phyloP scores from a whole-genome alignment of 2,329 filamentous ascomycete species.

The Hypoxylon sp. region DNA sequence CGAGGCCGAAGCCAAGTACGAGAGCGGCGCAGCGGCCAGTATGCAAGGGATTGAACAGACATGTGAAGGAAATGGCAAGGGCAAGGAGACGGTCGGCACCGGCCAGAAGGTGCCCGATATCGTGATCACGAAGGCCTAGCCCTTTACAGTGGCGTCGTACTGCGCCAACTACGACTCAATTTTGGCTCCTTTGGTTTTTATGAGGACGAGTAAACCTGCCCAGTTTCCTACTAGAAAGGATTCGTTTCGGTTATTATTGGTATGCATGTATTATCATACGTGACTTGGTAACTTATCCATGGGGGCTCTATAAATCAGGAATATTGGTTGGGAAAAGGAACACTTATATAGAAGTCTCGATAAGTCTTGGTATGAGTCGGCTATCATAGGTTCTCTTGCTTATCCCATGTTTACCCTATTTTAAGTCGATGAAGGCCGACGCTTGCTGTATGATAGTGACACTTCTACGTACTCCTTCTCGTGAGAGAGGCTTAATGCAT shows the following conservation, averaged over 20 bases:
- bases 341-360: background rate
- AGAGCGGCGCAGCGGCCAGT: background rate
- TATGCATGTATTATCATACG: background rate
- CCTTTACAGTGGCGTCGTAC: background rate
- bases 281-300: background rate
- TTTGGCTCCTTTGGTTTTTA: background rate
- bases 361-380: constrained; percentile 1
- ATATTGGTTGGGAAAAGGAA: background rate
- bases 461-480: background rate
- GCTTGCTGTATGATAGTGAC: constrained; percentile 8
- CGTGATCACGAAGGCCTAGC: constrained; percentile 1
- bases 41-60: background rate
- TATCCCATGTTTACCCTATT: background rate
- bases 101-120: background rate
- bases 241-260: background rate
- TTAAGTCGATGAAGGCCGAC: constrained; percentile 4
- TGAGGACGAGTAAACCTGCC: background rate
- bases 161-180: background rate
- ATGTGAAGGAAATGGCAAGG: background rate
- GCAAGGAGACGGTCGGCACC: background rate
- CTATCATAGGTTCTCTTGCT: constrained; percentile 1
- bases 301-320: background rate
- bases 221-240: background rate
- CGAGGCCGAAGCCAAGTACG: background rate
- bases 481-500: background rate